phyloP scores from a whole-genome alignment of 345 rosid genomes.

The Arabidopsis suecica region DNA sequence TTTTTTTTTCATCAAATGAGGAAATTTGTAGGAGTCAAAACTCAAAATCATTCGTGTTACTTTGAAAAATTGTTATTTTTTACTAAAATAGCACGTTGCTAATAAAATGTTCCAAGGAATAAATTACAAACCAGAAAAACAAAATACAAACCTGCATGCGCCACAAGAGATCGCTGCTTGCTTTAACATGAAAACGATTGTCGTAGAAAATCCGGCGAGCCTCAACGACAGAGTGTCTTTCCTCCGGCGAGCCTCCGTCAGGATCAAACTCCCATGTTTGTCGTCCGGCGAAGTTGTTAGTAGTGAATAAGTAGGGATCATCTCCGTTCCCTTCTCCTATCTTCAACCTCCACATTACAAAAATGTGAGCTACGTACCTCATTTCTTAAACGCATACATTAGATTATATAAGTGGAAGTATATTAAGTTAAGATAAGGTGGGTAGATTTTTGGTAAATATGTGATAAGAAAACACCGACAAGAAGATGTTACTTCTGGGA shows the following conservation, averaged over 20 bases:
- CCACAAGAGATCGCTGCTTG: slow-evolving; percentile 45
- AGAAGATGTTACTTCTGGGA: slow-evolving; percentile 23
- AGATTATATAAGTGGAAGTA: not conserved
- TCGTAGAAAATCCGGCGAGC: slow-evolving; percentile 39
- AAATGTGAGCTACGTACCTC: not conserved
- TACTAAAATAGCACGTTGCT: not conserved
- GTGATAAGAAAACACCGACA: slow-evolving; percentile 26
- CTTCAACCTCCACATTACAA: slow-evolving; percentile 47
- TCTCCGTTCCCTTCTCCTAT: slow-evolving; percentile 37
- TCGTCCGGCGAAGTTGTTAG: slow-evolving; percentile 40
- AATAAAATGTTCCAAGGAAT: not conserved
- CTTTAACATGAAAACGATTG: slow-evolving; percentile 39
- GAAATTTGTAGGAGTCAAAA: not conserved
- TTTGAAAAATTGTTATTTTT: not conserved
- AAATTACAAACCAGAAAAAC: not conserved
- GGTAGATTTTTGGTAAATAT: slow-evolving; percentile 15
- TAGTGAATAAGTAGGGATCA: slow-evolving; percentile 39
- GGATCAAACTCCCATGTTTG: slow-evolving; percentile 45
- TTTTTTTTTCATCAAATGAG: not conserved
- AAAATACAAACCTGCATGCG: slow-evolving; percentile 39
- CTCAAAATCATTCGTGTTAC: not conserved
- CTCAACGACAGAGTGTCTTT: slow-evolving; percentile 23
- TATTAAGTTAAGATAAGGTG: not conserved
- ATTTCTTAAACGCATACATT: not conserved
- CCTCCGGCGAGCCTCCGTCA: slow-evolving; percentile 33